Conservation (phyloP, 768 basidiomycete species). For the Leccinum barrowsii region DNA sequence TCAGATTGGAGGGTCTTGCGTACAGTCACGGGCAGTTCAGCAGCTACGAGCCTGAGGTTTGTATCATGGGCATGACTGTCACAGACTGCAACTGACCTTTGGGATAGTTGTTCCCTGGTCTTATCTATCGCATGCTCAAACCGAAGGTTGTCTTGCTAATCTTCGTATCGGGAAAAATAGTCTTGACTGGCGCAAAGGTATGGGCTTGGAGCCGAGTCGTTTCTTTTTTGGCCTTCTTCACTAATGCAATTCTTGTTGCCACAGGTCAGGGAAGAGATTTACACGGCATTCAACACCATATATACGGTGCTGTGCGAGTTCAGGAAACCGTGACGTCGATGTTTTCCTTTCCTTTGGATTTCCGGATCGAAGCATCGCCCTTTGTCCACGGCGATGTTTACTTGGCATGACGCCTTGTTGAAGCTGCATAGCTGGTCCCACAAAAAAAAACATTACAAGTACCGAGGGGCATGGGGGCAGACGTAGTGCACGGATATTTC, state of each 20-base stretch:
- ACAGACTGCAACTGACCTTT: background rate
- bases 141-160: constrained; percentile 98
- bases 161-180: constrained; percentile 99
- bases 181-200: constrained; percentile 98
- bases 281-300: constrained; percentile 98
- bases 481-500: constrained; percentile 39
- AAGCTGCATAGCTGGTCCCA: background rate
- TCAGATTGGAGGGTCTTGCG: constrained; percentile 93
- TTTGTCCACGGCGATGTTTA: constrained; percentile 1
- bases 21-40: constrained; percentile 98
- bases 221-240: constrained; percentile 23
- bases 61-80: constrained; percentile 23
- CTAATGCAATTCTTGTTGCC: constrained; percentile 40
- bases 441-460: constrained; percentile 22
- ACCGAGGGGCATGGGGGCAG: constrained; percentile 31
- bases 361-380: background rate
- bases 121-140: constrained; percentile 99
- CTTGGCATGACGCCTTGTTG: background rate
- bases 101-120: constrained; percentile 88
- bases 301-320: constrained; percentile 97
- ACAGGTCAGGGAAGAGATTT: constrained; percentile 97
- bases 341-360: background rate
- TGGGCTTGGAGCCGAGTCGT: constrained; percentile 16
- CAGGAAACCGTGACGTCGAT: constrained; percentile 62
- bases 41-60: constrained; percentile 95